phyloP scores from a whole-genome alignment of 192 early-diverging fungal genomes.

The Gigaspora rosea region DNA sequence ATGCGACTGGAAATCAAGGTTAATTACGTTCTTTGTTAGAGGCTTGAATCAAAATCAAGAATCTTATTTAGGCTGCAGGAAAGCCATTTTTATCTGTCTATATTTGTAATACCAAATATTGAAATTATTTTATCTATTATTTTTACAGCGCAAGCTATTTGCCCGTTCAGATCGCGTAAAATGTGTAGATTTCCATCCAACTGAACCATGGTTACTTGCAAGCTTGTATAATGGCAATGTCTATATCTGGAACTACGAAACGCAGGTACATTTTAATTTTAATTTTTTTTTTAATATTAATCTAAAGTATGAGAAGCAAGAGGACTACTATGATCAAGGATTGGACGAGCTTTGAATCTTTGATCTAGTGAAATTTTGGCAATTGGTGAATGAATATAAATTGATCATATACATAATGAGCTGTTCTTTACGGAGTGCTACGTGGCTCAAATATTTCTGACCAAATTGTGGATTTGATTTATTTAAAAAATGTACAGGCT shows the following conservation, averaged over 20 bases:
- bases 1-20: constrained; percentile 62
- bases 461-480: not conserved
- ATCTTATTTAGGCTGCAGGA: not conserved
- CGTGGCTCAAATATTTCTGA: too few relatives aligned
- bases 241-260: constrained; percentile 99
- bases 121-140: not conserved
- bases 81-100: not conserved
- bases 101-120: not conserved
- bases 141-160: constrained; percentile 59
- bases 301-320: not conserved
- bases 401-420: too few relatives aligned
- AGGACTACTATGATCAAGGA: not conserved
- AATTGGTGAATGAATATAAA: too few relatives aligned
- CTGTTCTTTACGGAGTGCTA: too few relatives aligned
- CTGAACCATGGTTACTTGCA: constrained; percentile 97
- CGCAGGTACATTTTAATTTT: constrained; percentile 58
- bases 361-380: too few relatives aligned
- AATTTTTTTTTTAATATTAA: not conserved
- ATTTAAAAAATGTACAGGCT: constrained; percentile 52
- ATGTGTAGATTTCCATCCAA: constrained; percentile 97
- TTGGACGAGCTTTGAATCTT: not conserved
- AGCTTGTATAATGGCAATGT: constrained; percentile 95
- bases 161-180: constrained; percentile 94
- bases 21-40: not conserved
- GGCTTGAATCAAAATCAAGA: not conserved